Conservation (phyloP, 768 basidiomycete genomes). For the Inosperma sp. region DNA sequence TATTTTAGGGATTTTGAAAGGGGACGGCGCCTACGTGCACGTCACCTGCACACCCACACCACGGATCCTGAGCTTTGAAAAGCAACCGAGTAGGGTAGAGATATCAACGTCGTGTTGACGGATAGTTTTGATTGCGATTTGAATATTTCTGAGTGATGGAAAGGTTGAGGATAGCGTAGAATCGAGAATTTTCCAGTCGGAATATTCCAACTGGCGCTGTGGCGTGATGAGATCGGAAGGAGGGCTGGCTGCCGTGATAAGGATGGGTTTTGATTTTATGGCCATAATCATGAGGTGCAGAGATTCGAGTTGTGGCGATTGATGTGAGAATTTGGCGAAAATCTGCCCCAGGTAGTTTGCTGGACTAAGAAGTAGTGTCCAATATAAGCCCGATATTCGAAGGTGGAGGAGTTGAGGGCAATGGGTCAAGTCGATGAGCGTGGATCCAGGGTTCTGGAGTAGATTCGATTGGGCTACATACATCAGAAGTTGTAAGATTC, state of each 20-base stretch:
- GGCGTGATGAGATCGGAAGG: background rate
- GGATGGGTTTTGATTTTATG: background rate
- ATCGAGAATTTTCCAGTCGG: background rate
- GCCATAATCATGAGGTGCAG: conserved; percentile 1
- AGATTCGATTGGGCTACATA: background rate
- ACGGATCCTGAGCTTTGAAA: background rate
- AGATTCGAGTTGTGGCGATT: conserved; percentile 5
- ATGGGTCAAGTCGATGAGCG: conserved; percentile 3
- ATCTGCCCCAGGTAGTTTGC: conserved; percentile 10
- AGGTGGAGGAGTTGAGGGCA: conserved; percentile 10
- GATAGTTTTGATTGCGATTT: conserved; percentile 13
- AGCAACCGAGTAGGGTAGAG: background rate
- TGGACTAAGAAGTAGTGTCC: conserved; percentile 13
- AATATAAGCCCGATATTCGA: conserved; percentile 16
- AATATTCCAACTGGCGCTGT: background rate
- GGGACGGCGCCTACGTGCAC: background rate
- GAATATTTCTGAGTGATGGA: conserved; percentile 9
- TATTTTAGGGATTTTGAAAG: background rate
- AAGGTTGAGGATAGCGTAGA: background rate
- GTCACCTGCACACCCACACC: background rate
- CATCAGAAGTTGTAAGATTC: background rate
- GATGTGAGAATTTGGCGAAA: conserved; percentile 11
- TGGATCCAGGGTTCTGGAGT: background rate
- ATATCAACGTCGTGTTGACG: conserved; percentile 5
- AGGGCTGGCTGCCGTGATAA: background rate